Base-by-base conservation (phyloP, 2,329 filamentous ascomycete species). In the Camillea tinctor region DNA sequence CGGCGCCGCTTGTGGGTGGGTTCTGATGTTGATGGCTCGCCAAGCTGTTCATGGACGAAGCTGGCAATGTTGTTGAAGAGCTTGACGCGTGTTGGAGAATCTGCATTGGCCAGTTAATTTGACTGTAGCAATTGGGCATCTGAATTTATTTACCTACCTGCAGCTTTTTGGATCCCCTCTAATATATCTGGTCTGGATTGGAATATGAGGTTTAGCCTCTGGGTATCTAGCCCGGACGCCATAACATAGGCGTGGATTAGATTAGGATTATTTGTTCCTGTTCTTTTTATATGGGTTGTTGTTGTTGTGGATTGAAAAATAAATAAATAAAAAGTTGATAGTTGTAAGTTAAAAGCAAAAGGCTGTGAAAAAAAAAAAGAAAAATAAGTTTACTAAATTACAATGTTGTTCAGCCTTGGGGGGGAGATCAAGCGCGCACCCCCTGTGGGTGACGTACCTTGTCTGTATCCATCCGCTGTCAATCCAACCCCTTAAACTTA, bases 51-150 rank as follows among this genome's bases (percentile, higher is more conserved):
- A 71, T 79, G 74, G 11, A 86, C 76, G 64, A 82, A 83, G 63
- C 60, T 74, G 56, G 79, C 77, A 57, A 87, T 86, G 53, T 80
- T 75, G 73, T 87, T 87, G 73, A 87, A 87, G 8, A 87, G 76
- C 20, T 75, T 69, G 23, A 84, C 72, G 36, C 79, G 77, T 6
- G 73, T 74, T 0, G 83, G 81, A 1, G 82, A 79, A 68, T 86
- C 83, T 85, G 65, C 4, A 26, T n/a, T 24, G 7, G 15, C 60
- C 22, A 59, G 66, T 65, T 19, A 15, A 56, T 6, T 17, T 23
- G 23, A 40, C 15, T 23, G 24, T 15, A 1, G 26, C 1, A 40
- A 3, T 36, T 30, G 15, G 4, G 23, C 24, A 54, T 22, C 7
- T 7, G 50, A 23, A 54, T 64, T 30, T 30, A 54, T 64, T 30